Evolutionary conservation across 78 protist species (phyloP), one percentile per base, ranked within the genome.

Genomic region (slime mould (Dictyostelium discoideum)): DNA sequence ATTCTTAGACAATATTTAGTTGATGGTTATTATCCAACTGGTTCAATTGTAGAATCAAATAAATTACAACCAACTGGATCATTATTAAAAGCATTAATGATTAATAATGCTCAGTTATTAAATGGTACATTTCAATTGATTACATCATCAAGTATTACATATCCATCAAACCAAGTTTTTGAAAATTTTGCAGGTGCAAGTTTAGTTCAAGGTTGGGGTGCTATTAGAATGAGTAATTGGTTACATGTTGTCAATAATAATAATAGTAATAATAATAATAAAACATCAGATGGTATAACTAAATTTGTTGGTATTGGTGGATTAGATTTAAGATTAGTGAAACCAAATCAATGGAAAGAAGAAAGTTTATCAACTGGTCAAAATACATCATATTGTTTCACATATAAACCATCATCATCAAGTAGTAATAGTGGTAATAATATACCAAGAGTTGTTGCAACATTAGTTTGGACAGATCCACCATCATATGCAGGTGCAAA

Each of bases 401-500:
- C n/a, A 50, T 90, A 82, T 50, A 46, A 20, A 40, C n/a, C 32
- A 67, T 67, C 76, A 63, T 54, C 65, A 18, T 60, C 74, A 32
- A 42, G 54, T n/a, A n/a, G n/a, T n/a, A n/a, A n/a, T n/a, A n/a
- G n/a, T n/a, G 24, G n/a, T 26, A 5, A 3, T 7, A n/a, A 5
- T 22, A 46, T 22, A 48, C 69, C 86, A 44, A 69, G 11, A 24
- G 79, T 98, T n/a, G 86, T 60, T n/a, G 97, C 84, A 10, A 97
- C 98, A 18, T 54, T 98, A 4, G 97, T 85, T 20, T 98, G 99
- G 99, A 92, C 95, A 24, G 99, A 98, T 74, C 93, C 96, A 2
- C 93, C 98, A 8, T 85, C 96, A 16, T 16, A 44, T 37, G 76
- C 89, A 14, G 60, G 78, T 24, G 83, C 98, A 3, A 13, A 80